These are phyloP conservation scores for Calonectria pseudoturangicola DNA, from an alignment of 2,329 filamentous ascomycete species.

Conservation along the genomic window DNA sequence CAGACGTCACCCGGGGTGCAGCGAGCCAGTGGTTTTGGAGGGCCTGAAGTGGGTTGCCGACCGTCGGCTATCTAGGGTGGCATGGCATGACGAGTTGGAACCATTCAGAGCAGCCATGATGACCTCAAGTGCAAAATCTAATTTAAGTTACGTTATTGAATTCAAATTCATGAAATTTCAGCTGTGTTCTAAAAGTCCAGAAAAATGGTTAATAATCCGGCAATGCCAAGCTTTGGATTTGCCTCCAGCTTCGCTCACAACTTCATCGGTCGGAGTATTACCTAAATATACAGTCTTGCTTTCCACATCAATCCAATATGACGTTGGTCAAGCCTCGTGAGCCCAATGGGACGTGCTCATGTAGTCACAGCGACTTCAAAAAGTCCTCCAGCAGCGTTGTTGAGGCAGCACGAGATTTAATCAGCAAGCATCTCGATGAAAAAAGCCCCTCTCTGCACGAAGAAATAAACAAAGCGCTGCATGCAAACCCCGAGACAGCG, in stretches of 20 bases:
- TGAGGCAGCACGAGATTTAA: constrained; percentile 1
- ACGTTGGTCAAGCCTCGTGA: background rate
- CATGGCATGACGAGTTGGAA: background rate
- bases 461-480: constrained; percentile 30
- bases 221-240: constrained; percentile 14
- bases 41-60: constrained; percentile 33
- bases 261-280: background rate
- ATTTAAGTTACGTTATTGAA: constrained; percentile 22
- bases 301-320: background rate
- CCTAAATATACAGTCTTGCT: background rate
- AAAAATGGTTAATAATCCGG: constrained; percentile 6
- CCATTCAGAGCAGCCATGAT: background rate
- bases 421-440: constrained; percentile 20
- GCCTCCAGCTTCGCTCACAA: background rate
- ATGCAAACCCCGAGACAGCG: constrained; percentile 41
- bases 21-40: background rate
- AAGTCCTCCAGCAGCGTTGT: background rate
- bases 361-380: constrained; percentile 7
- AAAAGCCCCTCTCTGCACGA: constrained; percentile 21
- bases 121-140: background rate
- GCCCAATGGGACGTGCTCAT: background rate
- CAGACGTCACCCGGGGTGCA: constrained; percentile 5
- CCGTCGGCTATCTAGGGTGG: constrained; percentile 33
- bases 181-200: no score
- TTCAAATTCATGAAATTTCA: background rate